These are phyloP conservation scores for Sugiyamaella floridensis DNA, from an alignment of 805 yeast species.

Conservation along the genomic window DNA sequence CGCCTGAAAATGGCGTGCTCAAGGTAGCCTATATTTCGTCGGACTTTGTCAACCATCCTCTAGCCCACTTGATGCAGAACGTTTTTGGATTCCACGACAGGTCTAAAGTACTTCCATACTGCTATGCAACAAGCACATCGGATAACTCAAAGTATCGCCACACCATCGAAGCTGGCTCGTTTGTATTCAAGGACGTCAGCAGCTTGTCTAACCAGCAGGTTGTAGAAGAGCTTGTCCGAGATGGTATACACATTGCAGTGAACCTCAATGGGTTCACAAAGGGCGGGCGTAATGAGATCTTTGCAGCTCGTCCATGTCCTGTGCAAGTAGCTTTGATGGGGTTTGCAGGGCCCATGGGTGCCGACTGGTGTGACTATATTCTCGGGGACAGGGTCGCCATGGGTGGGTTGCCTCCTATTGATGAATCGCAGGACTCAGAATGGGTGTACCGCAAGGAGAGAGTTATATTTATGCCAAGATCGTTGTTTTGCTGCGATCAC, in stretches of 20 bases:
- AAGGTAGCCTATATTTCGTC: conserved; percentile 30
- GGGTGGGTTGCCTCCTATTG: conserved; percentile 5
- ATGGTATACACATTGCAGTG: conserved; percentile 28
- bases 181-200: conserved; percentile 23
- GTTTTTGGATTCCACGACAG: conserved; percentile 29
- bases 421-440: not conserved
- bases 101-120: conserved; percentile 20
- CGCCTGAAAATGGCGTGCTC: conserved; percentile 10
- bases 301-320: conserved; percentile 30
- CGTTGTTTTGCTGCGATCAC: conserved; percentile 32
- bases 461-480: conserved; percentile 25
- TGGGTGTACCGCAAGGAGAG: conserved; percentile 22
- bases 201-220: conserved; percentile 22
- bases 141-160: conserved; percentile 25
- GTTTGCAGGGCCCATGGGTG: conserved; percentile 30
- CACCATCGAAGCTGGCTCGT: conserved; percentile 23
- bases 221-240: conserved; percentile 23
- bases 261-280: conserved; percentile 31
- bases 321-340: conserved; percentile 30
- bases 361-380: conserved; percentile 28
- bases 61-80: conserved; percentile 31
- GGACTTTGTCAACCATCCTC: conserved; percentile 30
- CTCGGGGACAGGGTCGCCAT: conserved; percentile 24
- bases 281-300: conserved; percentile 30
- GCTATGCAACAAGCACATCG: conserved; percentile 27